Evolutionary conservation across 192 early-diverging fungal species (phyloP).

Genomic region (Coemansia sp.): DNA sequence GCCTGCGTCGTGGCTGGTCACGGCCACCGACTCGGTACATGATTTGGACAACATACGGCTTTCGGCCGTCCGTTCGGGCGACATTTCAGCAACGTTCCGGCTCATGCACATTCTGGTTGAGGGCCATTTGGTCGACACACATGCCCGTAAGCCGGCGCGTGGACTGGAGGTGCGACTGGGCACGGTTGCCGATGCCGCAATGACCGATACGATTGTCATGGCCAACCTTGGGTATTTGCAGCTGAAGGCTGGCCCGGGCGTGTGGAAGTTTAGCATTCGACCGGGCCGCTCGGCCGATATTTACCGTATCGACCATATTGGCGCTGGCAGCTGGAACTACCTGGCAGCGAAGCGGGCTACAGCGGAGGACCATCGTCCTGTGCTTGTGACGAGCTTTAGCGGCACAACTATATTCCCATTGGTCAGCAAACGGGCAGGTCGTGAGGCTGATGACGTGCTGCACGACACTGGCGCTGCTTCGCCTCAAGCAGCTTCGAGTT

Average conservation of each 20-base stretch:
- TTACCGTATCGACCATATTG: conserved; percentile 63
- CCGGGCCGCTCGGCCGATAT: conserved; percentile 80
- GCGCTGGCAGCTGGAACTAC: conserved; percentile 40
- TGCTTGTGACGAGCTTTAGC: conserved; percentile 76
- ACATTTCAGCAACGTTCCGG: conserved; percentile 73
- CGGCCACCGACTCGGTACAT: conserved; percentile 72
- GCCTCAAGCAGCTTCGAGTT: not conserved
- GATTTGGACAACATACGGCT: conserved; percentile 94
- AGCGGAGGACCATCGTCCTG: conserved; percentile 35
- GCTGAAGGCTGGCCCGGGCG: conserved; percentile 88
- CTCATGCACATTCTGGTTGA: conserved; percentile 87
- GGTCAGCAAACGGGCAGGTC: conserved; percentile 77
- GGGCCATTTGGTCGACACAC: conserved; percentile 79
- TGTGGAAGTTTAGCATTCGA: conserved; percentile 80
- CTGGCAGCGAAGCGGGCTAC: conserved; percentile 20
- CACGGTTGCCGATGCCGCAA: conserved; percentile 58
- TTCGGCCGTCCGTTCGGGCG: conserved; percentile 35
- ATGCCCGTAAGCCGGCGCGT: conserved; percentile 73
- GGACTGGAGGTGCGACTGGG: conserved; percentile 89
- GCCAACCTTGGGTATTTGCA: conserved; percentile 98
- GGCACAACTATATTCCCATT: conserved; percentile 81
- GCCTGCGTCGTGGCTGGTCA: conserved; percentile 87
- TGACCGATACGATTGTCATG: conserved; percentile 96
- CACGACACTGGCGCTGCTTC: not conserved
- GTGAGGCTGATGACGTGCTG: conserved; percentile 74